Base-by-base conservation (phyloP, 768 basidiomycete species). In the Baorangia bicolor region DNA sequence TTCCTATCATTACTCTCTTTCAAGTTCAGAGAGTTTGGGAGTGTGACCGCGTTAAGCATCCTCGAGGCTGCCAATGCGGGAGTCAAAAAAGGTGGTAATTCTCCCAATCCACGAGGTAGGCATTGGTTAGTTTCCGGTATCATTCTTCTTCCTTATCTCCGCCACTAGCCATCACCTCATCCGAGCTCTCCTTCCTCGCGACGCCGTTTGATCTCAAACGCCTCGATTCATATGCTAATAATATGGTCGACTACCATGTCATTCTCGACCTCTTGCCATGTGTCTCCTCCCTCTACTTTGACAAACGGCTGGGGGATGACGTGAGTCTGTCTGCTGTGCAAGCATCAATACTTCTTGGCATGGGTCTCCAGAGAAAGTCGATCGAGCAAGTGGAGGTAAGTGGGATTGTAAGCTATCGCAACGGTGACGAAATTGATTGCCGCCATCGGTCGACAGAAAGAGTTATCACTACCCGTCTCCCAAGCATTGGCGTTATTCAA, bases 121-220 rank as follows among this genome's bases (percentile, higher is more conserved):
- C 13, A 72, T 73, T 69, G 74, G 77, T 79, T 49, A n/a, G 66
- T 43, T 38, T 45, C 34, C 41, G 44, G 27, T 6, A 7, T 23
- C 6, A 4, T 23, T 14, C 20, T n/a, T n/a, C n/a, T 21, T 25
- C 10, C 31, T 55, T 12, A 58, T 20, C 13, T n/a, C 25, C 45
- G 28, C 33, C 40, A 18, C 27, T 5, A 68, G 70, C 13, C 16
- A 30, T 72, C 34, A 41, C 53, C 31, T 54, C 65, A 12, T 40
- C 73, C 2, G 88, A 90, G 55, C 74, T 89, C 16, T 75, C 83
- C 1, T 75, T 87, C 44, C 69, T 90, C 8, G 69, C 95, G 53
- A 87, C 92, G 0, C 93, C 97, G 0, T 98, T 96, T 69, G 97
- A 98, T 71, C 80, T 98, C 63, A 98, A 98, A 71, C 88, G 97